Base-by-base conservation (phyloP, 1,139 yeast species). In the Sugiyamaella castrensis region DNA sequence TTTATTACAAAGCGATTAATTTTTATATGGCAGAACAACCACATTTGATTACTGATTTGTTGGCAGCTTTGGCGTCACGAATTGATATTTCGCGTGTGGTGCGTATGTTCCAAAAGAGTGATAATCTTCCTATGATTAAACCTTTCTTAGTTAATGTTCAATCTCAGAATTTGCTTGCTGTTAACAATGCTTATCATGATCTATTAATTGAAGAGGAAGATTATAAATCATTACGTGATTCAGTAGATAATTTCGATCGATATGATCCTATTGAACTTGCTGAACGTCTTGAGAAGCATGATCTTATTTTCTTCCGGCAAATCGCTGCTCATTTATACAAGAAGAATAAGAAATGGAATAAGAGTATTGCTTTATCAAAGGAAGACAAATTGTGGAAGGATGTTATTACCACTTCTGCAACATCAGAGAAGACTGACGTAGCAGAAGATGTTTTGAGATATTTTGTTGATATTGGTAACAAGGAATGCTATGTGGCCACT, bases 381-480 rank as follows among this genome's bases (percentile, higher is more conserved):
- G 80, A 85, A 55, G 98, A 92, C 73, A 89, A 87, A 71, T 76
- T 92, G 61, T 92, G 98, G 98, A 77, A 85, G 56, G 97, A 91
- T 67, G 89, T 96, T 57, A 86, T 94, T 65, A 87, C 82, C 65
- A 91, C 98, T 9, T 96, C 95, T 36, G 81, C 96, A n/a, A 70
- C 81, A 51, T 88, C 97, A 15, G 80, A 80, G 57, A 84, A 84
- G 58, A 66, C 80, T 24, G 89, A 87, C 66, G 84, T 92, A 65
- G 91, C 95, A 28, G 95, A 88, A 67, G 98, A 91, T 53, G 75
- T 88, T 57, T 74, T 92, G 66, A 80, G 85, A 53, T 94, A 92
- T 73, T 92, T 92, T 69, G 98, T 94, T 53, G 98, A 91, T 64
- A 89, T 95, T 42, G 98, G 96, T 62, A 92, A 92, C 73, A 89